Percentiles rank a stretch among this genome's conserved stretches.
Conservation (phyloP, 2,329 filamentous ascomycete species). For the Fusarium sp. region DNA sequence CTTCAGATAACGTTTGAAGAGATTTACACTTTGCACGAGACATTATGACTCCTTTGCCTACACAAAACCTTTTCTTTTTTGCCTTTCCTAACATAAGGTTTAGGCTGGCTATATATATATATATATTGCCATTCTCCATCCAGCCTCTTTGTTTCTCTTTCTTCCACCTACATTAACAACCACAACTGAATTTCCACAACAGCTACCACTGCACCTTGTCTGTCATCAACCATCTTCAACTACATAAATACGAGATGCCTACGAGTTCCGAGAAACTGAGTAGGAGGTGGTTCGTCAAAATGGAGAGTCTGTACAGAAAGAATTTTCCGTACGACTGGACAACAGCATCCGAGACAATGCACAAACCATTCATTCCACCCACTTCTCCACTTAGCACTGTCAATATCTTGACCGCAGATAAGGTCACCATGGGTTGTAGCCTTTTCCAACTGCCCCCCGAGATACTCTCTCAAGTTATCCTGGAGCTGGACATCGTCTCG, state of each 20-base stretch:
- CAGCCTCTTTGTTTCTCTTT: not conserved
- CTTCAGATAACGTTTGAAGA: not conserved
- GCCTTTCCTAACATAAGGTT: not conserved
- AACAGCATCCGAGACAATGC: not conserved
- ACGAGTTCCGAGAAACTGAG: too few relatives aligned
- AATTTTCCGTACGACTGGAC: not conserved
- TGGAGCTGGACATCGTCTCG: constrained; percentile 7
- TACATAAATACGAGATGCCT: not conserved
- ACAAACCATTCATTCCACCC: not conserved
- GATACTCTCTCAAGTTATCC: not conserved
- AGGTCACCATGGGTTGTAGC: too few relatives aligned
- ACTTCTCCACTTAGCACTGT: accelerated
- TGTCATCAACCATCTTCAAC: not conserved
- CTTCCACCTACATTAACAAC: not conserved
- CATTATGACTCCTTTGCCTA: not conserved
- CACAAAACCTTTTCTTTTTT: not conserved
- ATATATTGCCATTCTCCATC: not conserved
- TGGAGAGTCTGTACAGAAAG: too few relatives aligned
- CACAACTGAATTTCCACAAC: not conserved
- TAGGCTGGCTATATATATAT: not conserved
- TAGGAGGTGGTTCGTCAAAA: too few relatives aligned
- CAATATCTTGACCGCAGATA: not conserved
- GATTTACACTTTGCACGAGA: not conserved
- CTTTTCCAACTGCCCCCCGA: not conserved
- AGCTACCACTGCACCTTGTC: too few relatives aligned